These are phyloP conservation scores for Erysimum pusillum DNA, from an alignment of 441 rosid genomes.

Conservation along the genomic window DNA sequence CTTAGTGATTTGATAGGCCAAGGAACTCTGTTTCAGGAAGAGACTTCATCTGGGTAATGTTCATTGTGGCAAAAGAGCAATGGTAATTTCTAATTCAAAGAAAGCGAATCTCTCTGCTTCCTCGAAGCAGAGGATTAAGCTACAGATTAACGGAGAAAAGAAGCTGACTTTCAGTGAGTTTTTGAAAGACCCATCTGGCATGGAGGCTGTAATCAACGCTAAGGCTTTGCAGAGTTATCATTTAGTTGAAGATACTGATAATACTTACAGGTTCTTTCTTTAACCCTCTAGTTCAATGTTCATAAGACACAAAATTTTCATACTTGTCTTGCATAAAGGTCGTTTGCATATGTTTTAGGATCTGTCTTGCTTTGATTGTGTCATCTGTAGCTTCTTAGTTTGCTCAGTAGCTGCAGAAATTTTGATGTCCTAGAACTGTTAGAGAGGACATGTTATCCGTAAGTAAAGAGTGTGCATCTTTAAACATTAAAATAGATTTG, in stretches of 20 bases:
- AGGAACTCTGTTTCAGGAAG: slow-evolving; percentile 53
- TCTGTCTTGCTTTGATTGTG: neutral
- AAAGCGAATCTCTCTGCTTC: slow-evolving; percentile 73
- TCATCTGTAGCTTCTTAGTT: neutral
- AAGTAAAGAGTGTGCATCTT: neutral
- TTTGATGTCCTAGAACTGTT: slow-evolving; percentile 1
- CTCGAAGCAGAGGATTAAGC: slow-evolving; percentile 60
- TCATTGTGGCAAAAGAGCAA: slow-evolving; percentile 25
- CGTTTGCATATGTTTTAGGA: slow-evolving; percentile 12
- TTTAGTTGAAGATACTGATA: slow-evolving; percentile 50
- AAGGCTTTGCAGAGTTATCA: slow-evolving; percentile 64
- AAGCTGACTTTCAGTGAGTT: slow-evolving; percentile 63
- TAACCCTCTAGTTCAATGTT: slow-evolving; percentile 10
- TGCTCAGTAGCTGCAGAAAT: neutral
- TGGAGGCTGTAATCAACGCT: slow-evolving; percentile 73
- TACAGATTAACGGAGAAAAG: slow-evolving; percentile 53
- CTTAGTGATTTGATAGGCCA: slow-evolving; percentile 12
- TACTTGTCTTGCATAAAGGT: slow-evolving; percentile 12
- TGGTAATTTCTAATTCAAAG: slow-evolving; percentile 52
- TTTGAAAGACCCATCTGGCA: slow-evolving; percentile 73
- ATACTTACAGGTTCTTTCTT: slow-evolving; percentile 67
- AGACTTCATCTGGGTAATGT: slow-evolving; percentile 34
- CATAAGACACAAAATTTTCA: slow-evolving; percentile 7
- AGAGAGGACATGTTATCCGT: slow-evolving; percentile 16
- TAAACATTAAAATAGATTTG: neutral